Evolutionary conservation across 495 filamentous ascomycete species (phyloP).

Genomic region (Aspergillus baeticus): DNA sequence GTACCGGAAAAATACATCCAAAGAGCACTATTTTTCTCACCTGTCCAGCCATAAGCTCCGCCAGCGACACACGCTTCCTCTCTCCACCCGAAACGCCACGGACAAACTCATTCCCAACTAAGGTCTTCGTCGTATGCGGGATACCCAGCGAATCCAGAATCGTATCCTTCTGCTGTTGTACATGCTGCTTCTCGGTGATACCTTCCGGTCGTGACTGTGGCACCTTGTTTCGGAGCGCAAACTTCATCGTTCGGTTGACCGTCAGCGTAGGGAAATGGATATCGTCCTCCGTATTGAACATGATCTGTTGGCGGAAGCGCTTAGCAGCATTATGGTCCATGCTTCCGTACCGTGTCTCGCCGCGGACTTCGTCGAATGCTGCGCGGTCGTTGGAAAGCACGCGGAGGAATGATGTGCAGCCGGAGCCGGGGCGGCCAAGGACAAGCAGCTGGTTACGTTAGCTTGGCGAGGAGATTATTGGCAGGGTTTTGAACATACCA

Average conservation of each 20-base stretch:
- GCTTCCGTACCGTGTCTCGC: conserved; percentile 33
- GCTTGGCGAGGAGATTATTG: too few species aligned
- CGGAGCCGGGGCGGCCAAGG: conserved; percentile 43
- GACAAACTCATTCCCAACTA: conserved; percentile 79
- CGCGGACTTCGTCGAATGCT: conserved; percentile 34
- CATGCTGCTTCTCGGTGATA: conserved; percentile 54
- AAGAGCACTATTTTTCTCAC: conserved; percentile 28
- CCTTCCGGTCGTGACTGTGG: conserved; percentile 57
- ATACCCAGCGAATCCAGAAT: conserved; percentile 78
- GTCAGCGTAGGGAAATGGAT: conserved; percentile 79
- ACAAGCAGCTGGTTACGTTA: conserved; percentile 33
- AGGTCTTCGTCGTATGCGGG: conserved; percentile 72
- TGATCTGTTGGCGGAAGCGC: conserved; percentile 39
- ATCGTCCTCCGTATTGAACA: conserved; percentile 58
- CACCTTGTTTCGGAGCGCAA: conserved; percentile 68
- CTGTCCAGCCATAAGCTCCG: conserved; percentile 65
- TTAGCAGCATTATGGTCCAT: conserved; percentile 35
- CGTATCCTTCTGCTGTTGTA: conserved; percentile 65
- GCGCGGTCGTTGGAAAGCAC: conserved; percentile 39
- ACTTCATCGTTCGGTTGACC: conserved; percentile 79
- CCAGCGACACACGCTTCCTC: conserved; percentile 79
- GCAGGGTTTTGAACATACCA: too few species aligned
- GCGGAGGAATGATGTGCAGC: conserved; percentile 42
- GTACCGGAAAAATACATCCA: conserved; percentile 11
- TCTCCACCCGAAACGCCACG: conserved; percentile 83